Percentiles rank a stretch among this genome's conserved stretches.
These are phyloP conservation scores for Boletellus sp. DNA, from an alignment of 768 basidiomycete genomes.

Conservation along the genomic window DNA sequence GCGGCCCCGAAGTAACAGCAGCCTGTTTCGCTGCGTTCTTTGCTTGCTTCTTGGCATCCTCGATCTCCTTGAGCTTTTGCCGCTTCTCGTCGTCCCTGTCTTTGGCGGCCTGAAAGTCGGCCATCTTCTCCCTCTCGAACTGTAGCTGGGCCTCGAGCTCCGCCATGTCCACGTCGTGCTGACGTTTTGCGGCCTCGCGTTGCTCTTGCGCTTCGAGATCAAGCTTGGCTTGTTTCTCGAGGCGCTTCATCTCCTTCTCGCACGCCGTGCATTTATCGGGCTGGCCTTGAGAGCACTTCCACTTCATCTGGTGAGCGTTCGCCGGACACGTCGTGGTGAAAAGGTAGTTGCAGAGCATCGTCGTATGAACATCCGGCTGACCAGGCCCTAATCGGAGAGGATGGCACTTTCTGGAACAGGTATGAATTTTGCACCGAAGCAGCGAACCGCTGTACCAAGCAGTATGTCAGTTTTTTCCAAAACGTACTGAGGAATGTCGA, in stretches of 20 bases:
- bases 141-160: background rate
- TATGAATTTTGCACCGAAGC: slow-evolving; percentile 51
- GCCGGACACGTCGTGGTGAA: slow-evolving; percentile 39
- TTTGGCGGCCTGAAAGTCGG: background rate
- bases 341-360: slow-evolving; percentile 41
- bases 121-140: background rate
- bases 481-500: too few species aligned
- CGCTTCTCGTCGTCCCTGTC: too few species aligned
- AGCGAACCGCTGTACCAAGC: slow-evolving; percentile 38
- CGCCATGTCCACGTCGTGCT: slow-evolving; percentile 29
- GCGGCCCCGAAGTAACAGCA: background rate
- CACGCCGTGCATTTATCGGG: slow-evolving; percentile 44
- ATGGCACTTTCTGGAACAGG: slow-evolving; percentile 61
- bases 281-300: slow-evolving; percentile 41
- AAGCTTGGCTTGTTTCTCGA: slow-evolving; percentile 37
- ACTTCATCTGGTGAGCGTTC: slow-evolving; percentile 40
- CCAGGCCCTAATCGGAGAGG: slow-evolving; percentile 49
- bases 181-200: slow-evolving; percentile 43
- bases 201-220: slow-evolving; percentile 41
- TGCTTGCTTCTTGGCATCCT: too few species aligned
- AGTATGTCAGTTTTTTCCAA: too few species aligned
- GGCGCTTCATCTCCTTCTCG: slow-evolving; percentile 39
- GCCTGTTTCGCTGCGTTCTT: slow-evolving; percentile 1
- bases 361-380: slow-evolving; percentile 17
- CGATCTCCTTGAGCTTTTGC: too few species aligned